phyloP scores from a whole-genome alignment of 371 early-diverging fungal genomes.

The Lichtheimia hyalospora region DNA sequence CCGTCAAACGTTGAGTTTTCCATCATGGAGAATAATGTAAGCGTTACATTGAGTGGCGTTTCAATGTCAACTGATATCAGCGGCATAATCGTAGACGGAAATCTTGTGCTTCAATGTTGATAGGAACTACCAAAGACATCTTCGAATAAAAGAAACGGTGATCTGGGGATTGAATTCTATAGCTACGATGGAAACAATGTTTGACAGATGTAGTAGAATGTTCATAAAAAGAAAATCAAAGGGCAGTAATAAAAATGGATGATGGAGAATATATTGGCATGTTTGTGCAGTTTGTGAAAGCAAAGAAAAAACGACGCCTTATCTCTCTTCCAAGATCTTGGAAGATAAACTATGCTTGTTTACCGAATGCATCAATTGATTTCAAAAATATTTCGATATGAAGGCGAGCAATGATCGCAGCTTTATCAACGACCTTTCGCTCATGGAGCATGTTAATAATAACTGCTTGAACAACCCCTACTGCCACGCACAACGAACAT shows the following conservation, averaged over 20 bases:
- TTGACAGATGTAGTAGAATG: background rate
- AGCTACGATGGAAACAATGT: background rate
- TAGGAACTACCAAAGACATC: background rate
- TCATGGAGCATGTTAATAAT: background rate
- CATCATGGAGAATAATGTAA: no score
- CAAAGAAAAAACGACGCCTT: background rate
- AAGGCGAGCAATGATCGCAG: background rate
- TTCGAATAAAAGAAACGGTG: background rate
- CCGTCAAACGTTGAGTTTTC: background rate
- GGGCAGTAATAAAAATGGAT: background rate
- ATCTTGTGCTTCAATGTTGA: background rate
- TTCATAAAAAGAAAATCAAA: background rate
- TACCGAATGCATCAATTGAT: conserved; percentile 6
- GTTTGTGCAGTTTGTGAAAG: conserved; percentile 5
- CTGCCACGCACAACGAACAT: background rate
- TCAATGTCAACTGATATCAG: background rate
- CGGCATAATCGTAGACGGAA: background rate
- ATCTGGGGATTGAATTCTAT: background rate
- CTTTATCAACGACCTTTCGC: background rate
- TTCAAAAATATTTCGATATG: conserved; percentile 5
- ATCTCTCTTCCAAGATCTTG: background rate
- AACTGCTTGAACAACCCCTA: no score
- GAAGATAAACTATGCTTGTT: background rate
- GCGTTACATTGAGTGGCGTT: no score
- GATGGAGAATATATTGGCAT: background rate